A percentile compares a stretch with the other conserved stretches of the same genome.
phyloP scores from a whole-genome alignment of 345 rosid species.

The Linum trigynum region DNA sequence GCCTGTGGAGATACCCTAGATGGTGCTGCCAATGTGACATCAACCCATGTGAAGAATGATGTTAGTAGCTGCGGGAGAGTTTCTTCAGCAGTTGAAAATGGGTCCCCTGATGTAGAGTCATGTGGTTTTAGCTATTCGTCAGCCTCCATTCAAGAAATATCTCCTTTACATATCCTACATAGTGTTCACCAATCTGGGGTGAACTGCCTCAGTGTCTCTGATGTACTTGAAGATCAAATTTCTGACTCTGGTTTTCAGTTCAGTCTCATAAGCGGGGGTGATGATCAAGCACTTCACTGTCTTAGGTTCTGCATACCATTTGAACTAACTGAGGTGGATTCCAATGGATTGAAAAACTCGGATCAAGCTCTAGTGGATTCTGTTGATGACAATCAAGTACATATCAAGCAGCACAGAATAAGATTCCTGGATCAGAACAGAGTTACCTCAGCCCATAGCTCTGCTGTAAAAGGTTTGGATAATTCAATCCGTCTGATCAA shows the following conservation, averaged over 20 bases:
- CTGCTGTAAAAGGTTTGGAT: slow-evolving; percentile 73
- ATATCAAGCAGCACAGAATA: slow-evolving; percentile 29
- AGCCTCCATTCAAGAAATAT: slow-evolving; percentile 43
- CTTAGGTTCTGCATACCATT: slow-evolving; percentile 34
- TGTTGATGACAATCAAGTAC: slow-evolving; percentile 19
- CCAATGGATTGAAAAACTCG: not conserved
- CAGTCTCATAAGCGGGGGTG: slow-evolving; percentile 73
- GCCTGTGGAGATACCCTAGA: slow-evolving; percentile 9
- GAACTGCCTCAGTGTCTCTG: slow-evolving; percentile 70
- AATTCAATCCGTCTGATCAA: not conserved
- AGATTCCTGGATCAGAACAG: slow-evolving; percentile 33
- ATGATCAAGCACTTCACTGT: slow-evolving; percentile 83
- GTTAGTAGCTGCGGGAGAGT: slow-evolving; percentile 12
- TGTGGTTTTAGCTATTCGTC: slow-evolving; percentile 22
- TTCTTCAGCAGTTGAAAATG: slow-evolving; percentile 14
- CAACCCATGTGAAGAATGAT: slow-evolving; percentile 7
- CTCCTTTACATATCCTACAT: slow-evolving; percentile 42
- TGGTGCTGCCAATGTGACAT: slow-evolving; percentile 7
- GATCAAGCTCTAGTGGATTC: slow-evolving; percentile 9
- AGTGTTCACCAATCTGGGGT: slow-evolving; percentile 82
- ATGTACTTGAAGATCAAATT: slow-evolving; percentile 22
- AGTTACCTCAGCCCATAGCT: slow-evolving; percentile 64
- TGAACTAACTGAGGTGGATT: slow-evolving; percentile 12
- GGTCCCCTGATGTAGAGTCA: slow-evolving; percentile 22
- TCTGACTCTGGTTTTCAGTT: slow-evolving; percentile 29